phyloP scores from a whole-genome alignment of 768 basidiomycete genomes.

The Amanita phalloides region DNA sequence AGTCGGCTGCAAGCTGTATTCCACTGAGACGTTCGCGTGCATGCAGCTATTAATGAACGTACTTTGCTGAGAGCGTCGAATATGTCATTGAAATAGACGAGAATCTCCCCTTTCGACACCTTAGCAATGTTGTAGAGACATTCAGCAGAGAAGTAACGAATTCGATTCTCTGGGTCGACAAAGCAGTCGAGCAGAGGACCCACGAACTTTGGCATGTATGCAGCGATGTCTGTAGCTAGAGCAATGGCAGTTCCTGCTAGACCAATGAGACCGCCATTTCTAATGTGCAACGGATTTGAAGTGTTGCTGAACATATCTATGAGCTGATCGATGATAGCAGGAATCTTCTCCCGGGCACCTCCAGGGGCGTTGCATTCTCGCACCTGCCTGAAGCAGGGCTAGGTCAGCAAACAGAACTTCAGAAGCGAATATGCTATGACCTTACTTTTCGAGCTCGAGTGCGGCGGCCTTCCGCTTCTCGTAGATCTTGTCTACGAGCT shows the following conservation, averaged over 20 bases:
- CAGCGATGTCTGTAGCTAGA: slow-evolving; percentile 83
- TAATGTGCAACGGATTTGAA: slow-evolving; percentile 75
- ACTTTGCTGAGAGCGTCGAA: slow-evolving; percentile 98
- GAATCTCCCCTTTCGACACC: slow-evolving; percentile 92
- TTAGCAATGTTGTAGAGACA: slow-evolving; percentile 97
- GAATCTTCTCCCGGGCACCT: slow-evolving; percentile 64
- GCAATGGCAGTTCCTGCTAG: slow-evolving; percentile 97
- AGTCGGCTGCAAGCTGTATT: slow-evolving; percentile 84
- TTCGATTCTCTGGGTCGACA: slow-evolving; percentile 87
- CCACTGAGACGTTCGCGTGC: slow-evolving; percentile 4
- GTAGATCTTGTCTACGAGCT: slow-evolving; percentile 88
- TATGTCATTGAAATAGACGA: slow-evolving; percentile 96
- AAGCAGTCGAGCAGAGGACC: slow-evolving; percentile 86
- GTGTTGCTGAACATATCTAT: slow-evolving; percentile 87
- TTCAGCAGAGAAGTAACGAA: slow-evolving; percentile 96
- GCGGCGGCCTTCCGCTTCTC: slow-evolving; percentile 96
- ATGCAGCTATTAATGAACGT: slow-evolving; percentile 12
- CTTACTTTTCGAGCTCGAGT: slow-evolving; percentile 89
- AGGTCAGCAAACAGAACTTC: background rate
- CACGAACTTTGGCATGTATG: slow-evolving; percentile 91
- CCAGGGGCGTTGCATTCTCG: slow-evolving; percentile 78
- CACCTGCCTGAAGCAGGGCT: slow-evolving; percentile 45
- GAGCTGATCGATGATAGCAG: slow-evolving; percentile 85
- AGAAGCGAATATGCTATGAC: slow-evolving; percentile 3
- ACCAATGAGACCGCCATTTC: slow-evolving; percentile 94